phyloP scores from a whole-genome alignment of 2,329 filamentous ascomycete species.

The Cladosporium oxysporum region DNA sequence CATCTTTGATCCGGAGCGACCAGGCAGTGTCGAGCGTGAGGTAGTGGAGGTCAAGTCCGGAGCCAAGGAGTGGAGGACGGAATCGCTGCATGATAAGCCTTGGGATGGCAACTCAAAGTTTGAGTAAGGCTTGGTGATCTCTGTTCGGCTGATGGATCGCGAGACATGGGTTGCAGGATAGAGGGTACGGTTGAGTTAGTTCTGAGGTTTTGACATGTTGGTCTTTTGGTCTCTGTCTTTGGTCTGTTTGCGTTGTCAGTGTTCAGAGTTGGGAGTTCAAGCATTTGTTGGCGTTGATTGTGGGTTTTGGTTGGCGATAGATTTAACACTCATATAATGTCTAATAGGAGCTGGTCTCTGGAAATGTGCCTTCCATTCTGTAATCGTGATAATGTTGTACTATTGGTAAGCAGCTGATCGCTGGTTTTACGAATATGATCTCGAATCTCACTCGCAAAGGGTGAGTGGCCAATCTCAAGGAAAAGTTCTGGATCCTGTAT shows the following conservation, averaged over 20 bases:
- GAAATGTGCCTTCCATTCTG: neutral
- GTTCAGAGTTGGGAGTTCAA: neutral
- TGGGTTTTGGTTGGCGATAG: neutral
- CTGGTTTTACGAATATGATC: too few relatives aligned
- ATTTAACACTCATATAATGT: slow-evolving; percentile 18
- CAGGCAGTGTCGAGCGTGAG: neutral
- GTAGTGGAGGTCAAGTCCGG: neutral
- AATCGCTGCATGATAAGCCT: neutral
- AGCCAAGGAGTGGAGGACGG: neutral
- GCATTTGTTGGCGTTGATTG: neutral
- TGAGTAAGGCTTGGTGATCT: neutral
- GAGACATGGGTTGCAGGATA: neutral
- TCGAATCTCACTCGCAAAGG: too few relatives aligned
- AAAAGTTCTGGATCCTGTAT: too few relatives aligned
- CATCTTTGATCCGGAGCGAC: neutral
- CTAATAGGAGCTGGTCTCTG: slow-evolving; percentile 26
- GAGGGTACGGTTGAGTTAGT: neutral
- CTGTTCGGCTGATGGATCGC: neutral
- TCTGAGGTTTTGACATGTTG: neutral
- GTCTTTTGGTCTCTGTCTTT: neutral
- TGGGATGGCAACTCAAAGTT: neutral
- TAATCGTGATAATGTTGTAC: neutral
- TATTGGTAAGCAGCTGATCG: neutral
- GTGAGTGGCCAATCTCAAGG: too few relatives aligned
- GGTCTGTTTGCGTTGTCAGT: neutral